Base-by-base conservation (phyloP, 2,329 filamentous ascomycete genomes). In the Ceratocystiopsis brevicomis region DNA sequence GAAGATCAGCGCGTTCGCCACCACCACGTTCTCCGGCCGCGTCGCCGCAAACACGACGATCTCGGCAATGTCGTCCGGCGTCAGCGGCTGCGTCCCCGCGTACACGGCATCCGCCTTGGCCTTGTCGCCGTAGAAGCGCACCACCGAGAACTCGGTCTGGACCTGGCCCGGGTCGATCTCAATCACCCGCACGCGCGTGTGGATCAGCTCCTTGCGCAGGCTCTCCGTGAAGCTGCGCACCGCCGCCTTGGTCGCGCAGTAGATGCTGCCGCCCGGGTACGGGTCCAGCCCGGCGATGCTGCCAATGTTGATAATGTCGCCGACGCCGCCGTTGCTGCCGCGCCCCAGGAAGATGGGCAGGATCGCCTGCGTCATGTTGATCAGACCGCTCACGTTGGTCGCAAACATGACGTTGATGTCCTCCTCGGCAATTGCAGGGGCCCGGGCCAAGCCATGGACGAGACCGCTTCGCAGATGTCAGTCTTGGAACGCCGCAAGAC, bases 261-360 rank as follows among this genome's bases (percentile, higher is more conserved):
- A 95, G 56, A 94, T 92, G 57, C 78, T 77, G 25, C 87, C 87
- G 41, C 85, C 84, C 1, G 76, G 67, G 59, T 94, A 95, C 12
- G 83, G 72, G 53, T 93, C 86, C 38, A 86, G 73, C 30, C 85
- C 87, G n/a, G 87, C 87, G 56, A 94, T 87, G 51, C 79, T 86
- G 48, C 87, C 87, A 55, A 95, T 64, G 57, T 95, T 96, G 65
- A 98, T 93, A 58, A 98, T 87, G 58, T 96, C 90, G 53, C 88
- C 88, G 38, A 72, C 67, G 45, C 86, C 87, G 46, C 81, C 79
- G 45, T 88, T 70, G 56, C 63, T 73, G 38, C 44, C 44, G 60
- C 71, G 82, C 53, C 73, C 67, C 61, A 85, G 80, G 69, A 87
- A 92, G 57, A 86, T 77, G 42, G 82, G 76, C 16, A 96, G 61